phyloP scores from a whole-genome alignment of 768 basidiomycete genomes.

The Russula abietina region DNA sequence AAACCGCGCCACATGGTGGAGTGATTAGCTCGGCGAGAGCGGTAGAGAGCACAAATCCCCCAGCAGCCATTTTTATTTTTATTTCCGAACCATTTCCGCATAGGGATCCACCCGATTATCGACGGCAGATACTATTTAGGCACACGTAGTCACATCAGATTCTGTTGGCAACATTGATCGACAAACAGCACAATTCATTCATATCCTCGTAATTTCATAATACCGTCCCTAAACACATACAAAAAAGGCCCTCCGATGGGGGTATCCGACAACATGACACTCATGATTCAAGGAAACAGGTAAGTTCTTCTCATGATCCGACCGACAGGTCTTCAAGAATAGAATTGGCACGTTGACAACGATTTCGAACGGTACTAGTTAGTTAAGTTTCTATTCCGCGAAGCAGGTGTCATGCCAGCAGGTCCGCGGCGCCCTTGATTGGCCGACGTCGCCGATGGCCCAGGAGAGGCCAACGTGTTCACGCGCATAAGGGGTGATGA shows the following conservation, averaged over 20 bases:
- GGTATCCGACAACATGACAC: neutral
- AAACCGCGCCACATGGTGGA: neutral
- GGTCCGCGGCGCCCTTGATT: conserved; percentile 1
- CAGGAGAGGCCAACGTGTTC: conserved; percentile 1
- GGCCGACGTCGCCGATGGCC: conserved; percentile 4
- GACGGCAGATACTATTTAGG: neutral
- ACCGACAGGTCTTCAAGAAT: neutral
- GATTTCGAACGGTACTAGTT: neutral
- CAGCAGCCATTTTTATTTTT: too few species aligned
- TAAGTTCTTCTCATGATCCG: neutral
- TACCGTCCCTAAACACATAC: neutral
- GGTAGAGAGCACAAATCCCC: neutral
- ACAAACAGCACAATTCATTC: neutral
- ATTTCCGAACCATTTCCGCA: neutral
- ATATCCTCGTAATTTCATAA: neutral
- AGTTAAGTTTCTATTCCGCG: conserved; percentile 12
- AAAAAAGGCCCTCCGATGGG: neutral
- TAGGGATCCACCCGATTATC: neutral
- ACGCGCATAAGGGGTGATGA: conserved; percentile 12
- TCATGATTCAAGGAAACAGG: neutral
- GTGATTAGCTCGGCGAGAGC: neutral
- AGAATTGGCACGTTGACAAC: neutral
- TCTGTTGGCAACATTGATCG: conserved; percentile 3
- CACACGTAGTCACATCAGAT: conserved; percentile 4
- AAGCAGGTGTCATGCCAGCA: conserved; percentile 23